Evolutionary conservation across 441 rosid genomes (phyloP).

Genomic region (Croton setiger): DNA sequence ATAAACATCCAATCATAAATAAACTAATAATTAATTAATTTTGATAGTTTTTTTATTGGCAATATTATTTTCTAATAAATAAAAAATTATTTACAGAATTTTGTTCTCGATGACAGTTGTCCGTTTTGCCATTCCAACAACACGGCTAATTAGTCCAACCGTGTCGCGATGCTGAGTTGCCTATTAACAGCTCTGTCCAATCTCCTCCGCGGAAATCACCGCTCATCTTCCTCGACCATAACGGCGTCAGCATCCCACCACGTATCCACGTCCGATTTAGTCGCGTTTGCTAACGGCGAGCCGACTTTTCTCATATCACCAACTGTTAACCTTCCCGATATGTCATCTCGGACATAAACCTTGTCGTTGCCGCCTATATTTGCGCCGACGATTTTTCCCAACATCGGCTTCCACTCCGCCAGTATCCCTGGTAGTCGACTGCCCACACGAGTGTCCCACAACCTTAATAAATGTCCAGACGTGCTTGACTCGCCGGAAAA

Average conservation of each 20-base stretch:
- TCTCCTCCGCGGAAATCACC: constrained; percentile 3
- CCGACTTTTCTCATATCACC: constrained; percentile 57
- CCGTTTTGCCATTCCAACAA: not conserved
- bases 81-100: not conserved
- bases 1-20: not conserved
- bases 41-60: not conserved
- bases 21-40: not conserved
- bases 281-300: constrained; percentile 38
- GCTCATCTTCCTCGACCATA: constrained; percentile 18
- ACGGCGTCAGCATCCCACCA: constrained; percentile 61
- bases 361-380: constrained; percentile 26
- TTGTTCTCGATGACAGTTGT: not conserved
- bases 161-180: constrained; percentile 14
- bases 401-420: constrained; percentile 57
- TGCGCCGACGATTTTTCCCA: constrained; percentile 34
- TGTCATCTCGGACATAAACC: constrained; percentile 43
- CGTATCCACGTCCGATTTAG: constrained; percentile 41
- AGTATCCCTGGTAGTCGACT: constrained; percentile 42
- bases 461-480: constrained; percentile 28
- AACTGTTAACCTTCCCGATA: constrained; percentile 36
- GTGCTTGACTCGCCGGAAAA: constrained; percentile 34
- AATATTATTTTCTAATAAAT: constrained; percentile 8
- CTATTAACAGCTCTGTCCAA: not conserved
- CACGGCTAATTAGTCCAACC: not conserved
- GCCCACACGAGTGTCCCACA: constrained; percentile 65